phyloP scores from a whole-genome alignment of 2,329 filamentous ascomycete species.

The Scytalidium lignicola region DNA sequence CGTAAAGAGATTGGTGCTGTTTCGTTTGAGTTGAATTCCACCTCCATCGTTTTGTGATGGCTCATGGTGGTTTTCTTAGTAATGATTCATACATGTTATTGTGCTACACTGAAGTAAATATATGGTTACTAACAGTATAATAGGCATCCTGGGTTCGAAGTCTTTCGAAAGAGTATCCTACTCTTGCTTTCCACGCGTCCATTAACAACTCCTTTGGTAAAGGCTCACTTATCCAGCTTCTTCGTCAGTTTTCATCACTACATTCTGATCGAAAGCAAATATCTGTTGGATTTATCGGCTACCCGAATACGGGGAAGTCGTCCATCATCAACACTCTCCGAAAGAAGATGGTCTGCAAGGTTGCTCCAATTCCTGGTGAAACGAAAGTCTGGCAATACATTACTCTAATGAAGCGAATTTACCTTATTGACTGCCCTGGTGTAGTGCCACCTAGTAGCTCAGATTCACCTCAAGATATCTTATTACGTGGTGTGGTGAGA shows the following conservation, averaged over 20 bases:
- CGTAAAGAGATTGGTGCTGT: conserved; percentile 65
- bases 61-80: conserved; percentile 93
- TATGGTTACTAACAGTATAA: conserved; percentile 22
- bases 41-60: conserved; percentile 55
- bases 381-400: conserved; percentile 99
- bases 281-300: conserved; percentile 70
- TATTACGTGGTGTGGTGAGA: conserved; percentile 84
- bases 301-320: conserved; percentile 93
- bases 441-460: conserved; percentile 85
- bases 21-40: conserved; percentile 97
- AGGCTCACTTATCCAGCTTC: conserved; percentile 83
- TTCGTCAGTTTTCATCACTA: conserved; percentile 87
- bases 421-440: conserved; percentile 94
- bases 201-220: conserved; percentile 98
- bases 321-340: conserved; percentile 95
- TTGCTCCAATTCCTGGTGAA: conserved; percentile 92
- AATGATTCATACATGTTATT: conserved; percentile 79
- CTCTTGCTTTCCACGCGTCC: conserved; percentile 87
- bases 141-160: conserved; percentile 90
- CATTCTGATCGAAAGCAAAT: conserved; percentile 93
- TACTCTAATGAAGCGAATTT: conserved; percentile 89
- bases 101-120: background rate
- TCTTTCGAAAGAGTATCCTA: conserved; percentile 87
- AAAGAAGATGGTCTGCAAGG: conserved; percentile 89
- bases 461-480: conserved; percentile 80